Percentiles rank a stretch among this genome's conserved stretches.
Evolutionary conservation across 2,329 filamentous ascomycete species (phyloP).

Genomic region (Xenoacremonium recifei): DNA sequence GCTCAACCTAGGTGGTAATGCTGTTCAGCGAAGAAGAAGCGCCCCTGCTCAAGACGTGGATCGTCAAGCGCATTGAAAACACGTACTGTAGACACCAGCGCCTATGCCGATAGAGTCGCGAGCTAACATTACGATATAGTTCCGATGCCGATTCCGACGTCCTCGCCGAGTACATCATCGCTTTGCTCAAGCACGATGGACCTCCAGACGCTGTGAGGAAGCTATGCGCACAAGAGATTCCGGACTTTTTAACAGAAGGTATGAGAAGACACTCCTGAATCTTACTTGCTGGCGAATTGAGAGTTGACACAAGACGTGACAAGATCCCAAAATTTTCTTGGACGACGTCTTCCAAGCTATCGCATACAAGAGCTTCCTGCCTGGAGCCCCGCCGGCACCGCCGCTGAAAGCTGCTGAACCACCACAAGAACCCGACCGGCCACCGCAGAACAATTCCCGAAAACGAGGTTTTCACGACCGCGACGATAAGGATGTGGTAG

Average conservation of each 20-base stretch:
- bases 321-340: conserved; percentile 55
- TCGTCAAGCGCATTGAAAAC: conserved; percentile 73
- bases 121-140: conserved; percentile 38
- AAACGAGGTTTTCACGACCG: conserved; percentile 38
- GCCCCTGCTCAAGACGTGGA: conserved; percentile 69
- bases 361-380: conserved; percentile 58
- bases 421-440: conserved; percentile 12
- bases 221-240: conserved; percentile 69
- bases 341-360: conserved; percentile 69
- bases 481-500: conserved; percentile 15
- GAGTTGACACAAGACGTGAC: not conserved
- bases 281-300: not conserved
- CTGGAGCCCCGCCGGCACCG: conserved; percentile 48
- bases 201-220: conserved; percentile 61
- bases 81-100: conserved; percentile 51
- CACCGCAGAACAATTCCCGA: conserved; percentile 21
- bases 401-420: conserved; percentile 14
- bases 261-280: not conserved
- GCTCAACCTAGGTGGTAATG: too few relatives aligned
- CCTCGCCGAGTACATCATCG: conserved; percentile 81
- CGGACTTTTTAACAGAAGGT: conserved; percentile 72
- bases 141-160: conserved; percentile 80
- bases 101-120: conserved; percentile 5
- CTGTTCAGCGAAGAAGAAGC: conserved; percentile 62
- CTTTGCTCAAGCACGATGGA: conserved; percentile 70